A percentile compares a stretch with the other conserved stretches of the same genome.
Evolutionary conservation across 345 rosid genomes (phyloP).

Genomic region (Citrus sp.): DNA sequence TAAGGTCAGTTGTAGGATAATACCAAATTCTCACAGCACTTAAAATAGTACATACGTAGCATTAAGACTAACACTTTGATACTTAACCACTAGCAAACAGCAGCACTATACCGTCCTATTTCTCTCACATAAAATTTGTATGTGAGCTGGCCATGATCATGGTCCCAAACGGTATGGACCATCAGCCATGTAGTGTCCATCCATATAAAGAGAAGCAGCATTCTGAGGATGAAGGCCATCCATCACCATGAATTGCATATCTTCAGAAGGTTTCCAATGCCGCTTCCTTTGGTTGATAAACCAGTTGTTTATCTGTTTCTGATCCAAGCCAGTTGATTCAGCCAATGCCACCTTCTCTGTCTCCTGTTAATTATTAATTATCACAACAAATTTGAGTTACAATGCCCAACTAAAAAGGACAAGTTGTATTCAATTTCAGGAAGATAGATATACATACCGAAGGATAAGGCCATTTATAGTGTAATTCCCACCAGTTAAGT

Average conservation of each 20-base stretch:
- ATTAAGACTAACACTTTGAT: neutral
- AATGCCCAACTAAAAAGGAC: neutral
- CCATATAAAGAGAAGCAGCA: conserved; percentile 90
- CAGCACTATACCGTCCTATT: neutral
- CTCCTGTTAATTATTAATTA: conserved; percentile 43
- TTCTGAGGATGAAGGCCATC: conserved; percentile 88
- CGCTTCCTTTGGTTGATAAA: conserved; percentile 97
- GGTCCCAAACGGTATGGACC: conserved; percentile 96
- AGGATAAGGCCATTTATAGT: conserved; percentile 99
- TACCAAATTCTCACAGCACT: neutral
- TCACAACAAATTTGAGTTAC: neutral
- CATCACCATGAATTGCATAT: conserved; percentile 99
- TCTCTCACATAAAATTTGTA: neutral
- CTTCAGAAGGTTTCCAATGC: conserved; percentile 99
- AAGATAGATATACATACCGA: conserved; percentile 45
- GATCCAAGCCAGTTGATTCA: conserved; percentile 95
- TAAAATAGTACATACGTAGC: neutral
- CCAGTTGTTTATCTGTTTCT: conserved; percentile 98
- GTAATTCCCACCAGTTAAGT: conserved; percentile 97
- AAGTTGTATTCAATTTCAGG: neutral
- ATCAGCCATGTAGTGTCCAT: conserved; percentile 84
- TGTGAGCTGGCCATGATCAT: conserved; percentile 18
- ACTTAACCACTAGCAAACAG: neutral
- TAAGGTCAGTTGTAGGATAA: conserved; percentile 1
- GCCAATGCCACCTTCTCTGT: conserved; percentile 95